A percentile compares a stretch with the other conserved stretches of the same genome.
Conservation (phyloP, 306 rosid genomes). For the Dryas alaskensis region DNA sequence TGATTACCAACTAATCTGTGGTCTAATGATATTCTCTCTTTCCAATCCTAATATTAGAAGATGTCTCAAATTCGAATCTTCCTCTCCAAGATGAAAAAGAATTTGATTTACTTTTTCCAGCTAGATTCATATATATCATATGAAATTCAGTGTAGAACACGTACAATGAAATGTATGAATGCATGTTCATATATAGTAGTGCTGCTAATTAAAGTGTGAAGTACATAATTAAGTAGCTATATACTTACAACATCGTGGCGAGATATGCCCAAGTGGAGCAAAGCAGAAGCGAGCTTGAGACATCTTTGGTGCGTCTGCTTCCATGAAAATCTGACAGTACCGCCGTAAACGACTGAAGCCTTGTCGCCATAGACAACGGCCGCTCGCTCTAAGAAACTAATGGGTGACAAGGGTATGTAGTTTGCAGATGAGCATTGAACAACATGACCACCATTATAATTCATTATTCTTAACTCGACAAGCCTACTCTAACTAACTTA, state of each 20-base stretch:
- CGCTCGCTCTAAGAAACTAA: slow-evolving; percentile 55
- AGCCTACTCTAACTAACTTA: too few species aligned
- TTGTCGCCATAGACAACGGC: slow-evolving; percentile 39
- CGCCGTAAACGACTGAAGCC: slow-evolving; percentile 42
- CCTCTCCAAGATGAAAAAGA: too few species aligned
- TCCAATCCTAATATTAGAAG: too few species aligned
- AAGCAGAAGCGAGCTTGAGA: slow-evolving; percentile 52
- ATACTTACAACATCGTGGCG: slow-evolving; percentile 51
- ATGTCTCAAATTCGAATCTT: too few species aligned
- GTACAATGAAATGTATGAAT: too few species aligned
- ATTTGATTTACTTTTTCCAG: too few species aligned
- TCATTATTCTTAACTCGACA: neutral
- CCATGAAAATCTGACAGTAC: slow-evolving; percentile 45
- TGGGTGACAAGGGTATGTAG: slow-evolving; percentile 49
- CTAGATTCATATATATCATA: too few species aligned
- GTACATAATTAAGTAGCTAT: neutral
- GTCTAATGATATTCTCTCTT: too few species aligned
- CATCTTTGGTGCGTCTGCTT: slow-evolving; percentile 55
- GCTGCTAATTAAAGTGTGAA: neutral
- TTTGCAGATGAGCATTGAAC: slow-evolving; percentile 35
- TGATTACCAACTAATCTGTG: too few species aligned
- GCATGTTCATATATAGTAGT: neutral
- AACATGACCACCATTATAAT: slow-evolving; percentile 16
- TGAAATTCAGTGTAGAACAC: neutral
- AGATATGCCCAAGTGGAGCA: slow-evolving; percentile 52